Conservation (phyloP, 495 filamentous ascomycete genomes). For the Trypethelium eluteriae region DNA sequence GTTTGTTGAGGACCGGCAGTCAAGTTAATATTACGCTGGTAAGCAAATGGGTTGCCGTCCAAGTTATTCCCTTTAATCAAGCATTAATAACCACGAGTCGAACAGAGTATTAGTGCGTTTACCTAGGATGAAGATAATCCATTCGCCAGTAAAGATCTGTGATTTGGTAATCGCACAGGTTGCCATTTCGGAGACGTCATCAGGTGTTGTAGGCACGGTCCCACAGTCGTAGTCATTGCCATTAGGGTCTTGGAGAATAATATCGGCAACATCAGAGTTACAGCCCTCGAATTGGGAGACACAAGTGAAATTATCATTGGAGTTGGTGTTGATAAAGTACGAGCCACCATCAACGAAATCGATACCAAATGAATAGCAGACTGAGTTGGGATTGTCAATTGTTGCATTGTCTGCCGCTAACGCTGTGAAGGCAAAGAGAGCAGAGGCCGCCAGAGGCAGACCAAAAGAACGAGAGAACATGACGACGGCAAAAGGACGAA, state of each 20-base stretch:
- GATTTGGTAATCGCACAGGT: slow-evolving; percentile 18
- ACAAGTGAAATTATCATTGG: slow-evolving; percentile 15
- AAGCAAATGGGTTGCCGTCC: slow-evolving; percentile 17
- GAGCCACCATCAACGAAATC: slow-evolving; percentile 18
- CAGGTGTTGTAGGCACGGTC: slow-evolving; percentile 10
- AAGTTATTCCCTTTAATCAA: slow-evolving; percentile 14
- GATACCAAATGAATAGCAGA: slow-evolving; percentile 16
- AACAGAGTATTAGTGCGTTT: neutral
- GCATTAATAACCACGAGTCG: neutral
- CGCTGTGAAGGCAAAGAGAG: slow-evolving; percentile 7
- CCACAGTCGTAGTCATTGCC: slow-evolving; percentile 19
- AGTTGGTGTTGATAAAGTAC: slow-evolving; percentile 21
- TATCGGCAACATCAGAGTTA: slow-evolving; percentile 14
- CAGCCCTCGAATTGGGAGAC: slow-evolving; percentile 22
- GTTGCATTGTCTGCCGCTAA: neutral
- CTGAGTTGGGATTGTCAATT: slow-evolving; percentile 13
- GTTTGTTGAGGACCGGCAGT: slow-evolving; percentile 14
- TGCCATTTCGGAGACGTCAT: slow-evolving; percentile 12
- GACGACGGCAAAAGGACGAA: neutral
- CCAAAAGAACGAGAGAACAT: slow-evolving; percentile 9
- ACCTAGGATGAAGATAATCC: slow-evolving; percentile 17
- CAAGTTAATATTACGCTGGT: slow-evolving; percentile 18
- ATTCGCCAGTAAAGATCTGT: slow-evolving; percentile 18
- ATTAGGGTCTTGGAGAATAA: slow-evolving; percentile 15
- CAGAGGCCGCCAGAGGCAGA: slow-evolving; percentile 6